Base-by-base conservation (phyloP, 352 stramenopile species). In the Phytophthora ramorum region DNA sequence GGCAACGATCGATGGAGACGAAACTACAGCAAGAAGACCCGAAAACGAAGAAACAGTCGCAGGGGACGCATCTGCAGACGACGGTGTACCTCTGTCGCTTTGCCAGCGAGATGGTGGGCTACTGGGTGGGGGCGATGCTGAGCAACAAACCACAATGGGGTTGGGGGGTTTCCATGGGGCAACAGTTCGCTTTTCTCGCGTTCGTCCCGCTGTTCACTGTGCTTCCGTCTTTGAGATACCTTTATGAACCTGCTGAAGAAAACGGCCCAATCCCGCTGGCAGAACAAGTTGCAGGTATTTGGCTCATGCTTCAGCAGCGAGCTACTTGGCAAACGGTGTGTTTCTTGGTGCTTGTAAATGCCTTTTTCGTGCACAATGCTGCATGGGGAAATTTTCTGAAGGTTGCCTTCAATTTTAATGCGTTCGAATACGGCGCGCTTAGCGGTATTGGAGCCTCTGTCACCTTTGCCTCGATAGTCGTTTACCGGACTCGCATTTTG, bases 351-450 rank as follows among this genome's bases (percentile, higher is more conserved):
- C 43, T 95, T 19, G 81, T 76, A 32, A 91, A 92, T 50, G 76
- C 55, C 5, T 75, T 84, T 17, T 67, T 93, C 32, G 76, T 92
- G 45, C 81, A 92, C 35, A 93, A 95, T 69, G 75, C 87, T 8
- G 72, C 87, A 7, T 95, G 87, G 87, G 85, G 87, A 16, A 95
- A 95, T 64, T 95, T 84, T 48, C 69, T 95, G 14, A 87, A 82
- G 19, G 85, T 89, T 38, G 80, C 79, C 14, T 95, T 81, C 56
- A 35, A 68, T 41, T 95, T 94, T 44, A 69, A 87, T 47, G 82
- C 85, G 13, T 95, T 95, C 63, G 59, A 93, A 76, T 92, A 95
- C 49, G 87, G 85, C 7, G 81, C 85, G 1, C 70, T 95, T 52
- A 78, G 79, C 24, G 87, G 81, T 1, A 80, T 93, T 12, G 83